Percentiles rank a stretch among this genome's conserved stretches.
These are phyloP conservation scores for Verticillium dahliae DNA, from an alignment of 2,329 filamentous ascomycete species.

Conservation along the genomic window DNA sequence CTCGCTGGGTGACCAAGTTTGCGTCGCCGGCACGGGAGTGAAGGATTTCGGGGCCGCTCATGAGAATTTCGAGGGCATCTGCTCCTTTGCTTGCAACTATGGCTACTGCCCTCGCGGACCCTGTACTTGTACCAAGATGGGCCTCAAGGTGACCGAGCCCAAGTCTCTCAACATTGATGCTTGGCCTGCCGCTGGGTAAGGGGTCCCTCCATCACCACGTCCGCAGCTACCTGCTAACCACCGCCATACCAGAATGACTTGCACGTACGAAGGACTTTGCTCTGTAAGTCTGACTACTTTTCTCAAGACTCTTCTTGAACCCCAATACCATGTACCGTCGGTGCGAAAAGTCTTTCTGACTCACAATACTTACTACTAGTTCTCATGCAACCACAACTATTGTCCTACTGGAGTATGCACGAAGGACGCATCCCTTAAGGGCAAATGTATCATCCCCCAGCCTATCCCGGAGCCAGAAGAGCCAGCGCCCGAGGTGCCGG, in stretches of 20 bases:
- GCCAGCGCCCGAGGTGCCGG: background rate
- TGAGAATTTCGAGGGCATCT: slow-evolving; percentile 26
- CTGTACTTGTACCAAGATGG: slow-evolving; percentile 25
- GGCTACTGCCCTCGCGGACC: slow-evolving; percentile 23
- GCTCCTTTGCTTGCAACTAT: slow-evolving; percentile 20
- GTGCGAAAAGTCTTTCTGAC: background rate
- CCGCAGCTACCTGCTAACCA: background rate
- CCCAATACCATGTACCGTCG: too few species aligned
- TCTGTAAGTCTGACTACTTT: background rate
- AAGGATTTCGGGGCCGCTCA: slow-evolving; percentile 3
- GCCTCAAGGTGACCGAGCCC: slow-evolving; percentile 14
- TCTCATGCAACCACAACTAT: slow-evolving; percentile 36
- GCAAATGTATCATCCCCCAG: slow-evolving; percentile 2
- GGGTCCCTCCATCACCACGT: background rate
- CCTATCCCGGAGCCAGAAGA: background rate
- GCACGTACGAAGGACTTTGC: slow-evolving; percentile 4
- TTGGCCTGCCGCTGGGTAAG: background rate
- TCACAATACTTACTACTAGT: background rate
- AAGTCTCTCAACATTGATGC: background rate
- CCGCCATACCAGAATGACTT: background rate
- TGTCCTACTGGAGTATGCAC: slow-evolving; percentile 28
- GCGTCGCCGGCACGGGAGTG: slow-evolving; percentile 17
- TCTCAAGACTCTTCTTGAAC: too few species aligned
- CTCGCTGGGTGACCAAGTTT: slow-evolving; percentile 10
- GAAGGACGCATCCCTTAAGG: background rate